Evolutionary conservation across 768 basidiomycete genomes (phyloP).

Genomic region (Royoungia palumana): DNA sequence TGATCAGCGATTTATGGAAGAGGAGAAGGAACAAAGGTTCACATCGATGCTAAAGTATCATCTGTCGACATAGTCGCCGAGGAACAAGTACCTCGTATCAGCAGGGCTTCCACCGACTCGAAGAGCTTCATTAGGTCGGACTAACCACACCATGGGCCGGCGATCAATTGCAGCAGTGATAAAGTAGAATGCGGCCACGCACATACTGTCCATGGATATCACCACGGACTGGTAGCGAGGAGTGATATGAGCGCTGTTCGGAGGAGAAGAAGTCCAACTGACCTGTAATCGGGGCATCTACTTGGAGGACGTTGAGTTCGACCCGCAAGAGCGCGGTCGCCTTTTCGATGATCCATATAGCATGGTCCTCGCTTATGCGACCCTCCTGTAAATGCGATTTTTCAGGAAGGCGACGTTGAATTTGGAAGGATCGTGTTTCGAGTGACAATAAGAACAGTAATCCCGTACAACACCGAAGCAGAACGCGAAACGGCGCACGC

Average conservation of each 20-base stretch:
- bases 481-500: too few relatives aligned
- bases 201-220: conserved; percentile 99
- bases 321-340: conserved; percentile 77
- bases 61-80: conserved; percentile 91
- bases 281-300: conserved; percentile 99
- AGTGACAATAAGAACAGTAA: too few relatives aligned
- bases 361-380: conserved; percentile 89
- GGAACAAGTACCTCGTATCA: conserved; percentile 87
- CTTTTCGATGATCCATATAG: conserved; percentile 87
- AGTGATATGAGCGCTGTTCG: conserved; percentile 1
- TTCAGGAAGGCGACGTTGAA: conserved; percentile 96
- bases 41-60: conserved; percentile 95
- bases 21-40: conserved; percentile 11
- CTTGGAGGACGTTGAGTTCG: conserved; percentile 88
- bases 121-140: conserved; percentile 95
- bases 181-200: conserved; percentile 29
- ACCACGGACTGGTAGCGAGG: conserved; percentile 70
- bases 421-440: conserved; percentile 76
- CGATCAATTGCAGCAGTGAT: conserved; percentile 15
- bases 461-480: too few relatives aligned
- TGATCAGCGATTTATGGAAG: conserved; percentile 1
- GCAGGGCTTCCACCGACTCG: conserved; percentile 92
- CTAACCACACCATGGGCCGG: conserved; percentile 35
- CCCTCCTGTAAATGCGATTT: conserved; percentile 99
- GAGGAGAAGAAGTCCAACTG: neutral